A percentile compares a stretch with the other conserved stretches of the same genome.
phyloP scores from a whole-genome alignment of 129 eudicot species.

The carrot (Daucus carota) region DNA sequence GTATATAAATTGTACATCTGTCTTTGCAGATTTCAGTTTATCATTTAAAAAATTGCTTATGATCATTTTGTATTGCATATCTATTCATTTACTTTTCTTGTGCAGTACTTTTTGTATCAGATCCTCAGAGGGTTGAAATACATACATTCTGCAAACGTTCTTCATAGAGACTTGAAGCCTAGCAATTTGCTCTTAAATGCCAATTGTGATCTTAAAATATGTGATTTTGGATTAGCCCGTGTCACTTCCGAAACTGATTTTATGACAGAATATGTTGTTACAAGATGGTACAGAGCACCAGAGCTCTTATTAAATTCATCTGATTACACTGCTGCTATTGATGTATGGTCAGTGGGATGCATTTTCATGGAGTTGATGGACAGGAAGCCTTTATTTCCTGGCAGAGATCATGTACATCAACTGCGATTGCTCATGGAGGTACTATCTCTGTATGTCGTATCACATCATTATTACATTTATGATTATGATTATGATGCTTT shows the following conservation, averaged over 20 bases:
- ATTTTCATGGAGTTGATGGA: constrained; percentile 12
- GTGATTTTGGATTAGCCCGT: constrained; percentile 16
- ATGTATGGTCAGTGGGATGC: constrained; percentile 14
- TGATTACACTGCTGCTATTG: constrained; percentile 14
- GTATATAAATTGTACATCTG: background rate
- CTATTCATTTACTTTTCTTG: constrained; percentile 3
- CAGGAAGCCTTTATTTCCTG: constrained; percentile 14
- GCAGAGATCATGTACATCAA: constrained; percentile 16
- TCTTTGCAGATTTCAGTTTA: background rate
- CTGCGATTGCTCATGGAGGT: constrained; percentile 12
- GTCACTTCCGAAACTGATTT: constrained; percentile 14
- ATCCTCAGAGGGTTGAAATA: constrained; percentile 14
- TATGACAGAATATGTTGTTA: constrained; percentile 16
- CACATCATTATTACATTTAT: background rate
- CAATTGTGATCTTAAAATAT: constrained; percentile 9
- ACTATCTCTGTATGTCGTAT: background rate
- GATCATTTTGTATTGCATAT: background rate
- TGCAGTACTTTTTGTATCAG: constrained; percentile 12
- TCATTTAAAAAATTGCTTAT: background rate
- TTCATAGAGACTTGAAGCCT: constrained; percentile 14
- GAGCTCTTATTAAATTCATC: constrained; percentile 14
- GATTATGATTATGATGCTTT: background rate
- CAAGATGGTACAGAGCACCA: constrained; percentile 16
- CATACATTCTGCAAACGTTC: constrained; percentile 12
- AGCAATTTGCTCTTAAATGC: constrained; percentile 10